Evolutionary conservation across 495 filamentous ascomycete genomes (phyloP), one percentile per base, ranked within the genome.

Genomic region (Talaromyces proteolyticus): DNA sequence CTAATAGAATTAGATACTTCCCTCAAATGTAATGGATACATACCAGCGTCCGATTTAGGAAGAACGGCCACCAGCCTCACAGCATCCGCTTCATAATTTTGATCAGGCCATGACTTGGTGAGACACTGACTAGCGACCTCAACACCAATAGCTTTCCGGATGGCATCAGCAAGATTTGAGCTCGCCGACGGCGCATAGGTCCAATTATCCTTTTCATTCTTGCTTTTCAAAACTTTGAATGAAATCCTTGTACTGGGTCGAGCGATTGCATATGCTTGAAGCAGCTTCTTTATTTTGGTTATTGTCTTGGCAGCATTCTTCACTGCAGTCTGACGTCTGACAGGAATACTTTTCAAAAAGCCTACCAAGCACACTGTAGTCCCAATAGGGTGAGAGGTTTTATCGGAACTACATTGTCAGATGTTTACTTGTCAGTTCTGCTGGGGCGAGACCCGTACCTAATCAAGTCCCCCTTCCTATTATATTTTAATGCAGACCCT

Each of bases 211-310:
- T 77, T 87, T 21, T 82, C 73, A 36, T 64, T 75, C 47, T 84
- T 85, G 0, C 79, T 74, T 40, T 77, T 81, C 6, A 87, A 59
- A 12, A 95, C 74, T 53, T 78, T 87, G 18, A 96, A 68, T 0
- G 75, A 79, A 24, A 96, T 68, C 48, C 77, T 74, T 19, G 84
- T 73, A 1, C 68, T 60, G 2, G 84, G 84, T 49, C 83, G 79
- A 25, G 88, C 81, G 46, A 96, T 70, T 3, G 84, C 85, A 63
- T 95, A 96, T 1, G 79, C 69, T 61, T 89, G 80, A 16, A 97
- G 57, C 36, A 89, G 60, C 25, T 77, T 75, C 58, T 83, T 89
- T 36, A 93, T 76, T 44, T 75, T 82, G 1, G 67, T 53, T 7
- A 94, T 56, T 2, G 67, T 80, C 58, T 84, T 93, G 8, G 71